Conservation (phyloP, 2,329 filamentous ascomycete species). For the Penicillium griseofulvum region DNA sequence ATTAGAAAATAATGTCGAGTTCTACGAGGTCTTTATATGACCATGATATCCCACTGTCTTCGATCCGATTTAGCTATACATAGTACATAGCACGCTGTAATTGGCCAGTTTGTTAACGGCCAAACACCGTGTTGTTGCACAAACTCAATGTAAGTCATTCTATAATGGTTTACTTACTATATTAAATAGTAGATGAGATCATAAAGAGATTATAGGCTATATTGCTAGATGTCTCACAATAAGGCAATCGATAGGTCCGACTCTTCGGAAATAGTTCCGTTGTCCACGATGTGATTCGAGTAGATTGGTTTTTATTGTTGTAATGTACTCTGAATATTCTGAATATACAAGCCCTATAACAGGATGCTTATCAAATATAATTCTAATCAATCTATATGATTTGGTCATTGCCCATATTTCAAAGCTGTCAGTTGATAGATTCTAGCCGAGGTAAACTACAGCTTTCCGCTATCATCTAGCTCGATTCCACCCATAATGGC, state of each 20-base stretch:
- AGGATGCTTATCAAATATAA: background rate
- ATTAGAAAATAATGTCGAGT: no score
- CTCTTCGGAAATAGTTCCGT: background rate
- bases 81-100: no score
- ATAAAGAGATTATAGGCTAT: no score
- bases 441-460: background rate
- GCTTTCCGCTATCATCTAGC: background rate
- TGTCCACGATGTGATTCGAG: background rate
- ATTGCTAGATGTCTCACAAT: no score
- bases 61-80: no score
- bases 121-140: no score
- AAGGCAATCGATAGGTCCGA: background rate
- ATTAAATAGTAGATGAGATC: no score
- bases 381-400: background rate
- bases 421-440: background rate
- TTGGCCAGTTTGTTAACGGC: no score
- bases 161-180: no score
- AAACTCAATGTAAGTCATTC: no score
- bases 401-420: background rate
- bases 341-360: background rate
- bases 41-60: no score
- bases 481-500: background rate
- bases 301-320: background rate
- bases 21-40: no score
- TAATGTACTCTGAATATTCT: background rate